A percentile compares a stretch with the other conserved stretches of the same genome.
These are phyloP conservation scores for Ceratocystiopsis minuta DNA, from an alignment of 2,329 filamentous ascomycete genomes.

Conservation along the genomic window DNA sequence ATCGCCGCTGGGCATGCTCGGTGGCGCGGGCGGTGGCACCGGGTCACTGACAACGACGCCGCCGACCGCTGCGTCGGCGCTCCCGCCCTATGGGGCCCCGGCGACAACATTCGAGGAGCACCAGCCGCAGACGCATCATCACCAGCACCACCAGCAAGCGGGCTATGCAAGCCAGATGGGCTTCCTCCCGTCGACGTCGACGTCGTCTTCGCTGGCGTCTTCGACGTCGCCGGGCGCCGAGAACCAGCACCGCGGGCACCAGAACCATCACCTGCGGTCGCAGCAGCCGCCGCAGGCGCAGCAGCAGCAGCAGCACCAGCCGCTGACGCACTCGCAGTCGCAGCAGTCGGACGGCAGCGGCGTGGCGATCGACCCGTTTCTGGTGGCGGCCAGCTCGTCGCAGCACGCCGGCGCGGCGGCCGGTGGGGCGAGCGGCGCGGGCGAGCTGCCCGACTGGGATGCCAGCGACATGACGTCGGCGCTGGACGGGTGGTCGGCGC, in stretches of 20 bases:
- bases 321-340: too few species aligned
- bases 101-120: not conserved
- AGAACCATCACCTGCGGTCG: constrained; percentile 3
- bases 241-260: constrained; percentile 9
- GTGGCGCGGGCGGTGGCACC: not conserved
- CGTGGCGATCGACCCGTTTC: constrained; percentile 12
- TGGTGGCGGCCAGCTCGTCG: constrained; percentile 6
- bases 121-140: not conserved
- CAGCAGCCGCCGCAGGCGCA: not conserved
- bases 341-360: too few species aligned
- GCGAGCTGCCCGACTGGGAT: constrained; percentile 9
- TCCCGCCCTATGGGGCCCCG: constrained; percentile 20
- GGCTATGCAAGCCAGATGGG: constrained; percentile 17
- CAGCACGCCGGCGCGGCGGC: not conserved
- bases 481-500: constrained; percentile 4
- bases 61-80: constrained; percentile 29
- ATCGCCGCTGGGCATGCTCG: constrained; percentile 19
- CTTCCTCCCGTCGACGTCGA: constrained; percentile 18
- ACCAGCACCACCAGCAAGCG: constrained; percentile 9
- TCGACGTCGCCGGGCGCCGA: constrained; percentile 11
- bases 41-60: constrained; percentile 39
- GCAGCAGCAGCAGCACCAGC: too few species aligned
- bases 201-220: not conserved
- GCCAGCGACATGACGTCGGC: constrained; percentile 11
- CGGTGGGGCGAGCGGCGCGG: not conserved